Evolutionary conservation across 306 rosid species (phyloP).

Genomic region (Malus asiatica): DNA sequence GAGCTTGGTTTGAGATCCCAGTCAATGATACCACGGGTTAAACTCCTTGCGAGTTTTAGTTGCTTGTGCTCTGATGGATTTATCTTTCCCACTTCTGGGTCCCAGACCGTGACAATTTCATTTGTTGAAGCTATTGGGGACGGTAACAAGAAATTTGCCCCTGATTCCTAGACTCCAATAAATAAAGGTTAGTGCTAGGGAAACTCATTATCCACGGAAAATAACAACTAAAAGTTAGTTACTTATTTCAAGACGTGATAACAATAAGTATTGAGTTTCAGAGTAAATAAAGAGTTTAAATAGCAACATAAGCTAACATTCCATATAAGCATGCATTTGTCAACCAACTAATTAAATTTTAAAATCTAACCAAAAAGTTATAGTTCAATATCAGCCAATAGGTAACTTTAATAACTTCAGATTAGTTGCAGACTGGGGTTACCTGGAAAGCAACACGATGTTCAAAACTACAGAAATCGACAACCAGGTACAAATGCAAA

Average conservation of each 20-base stretch:
- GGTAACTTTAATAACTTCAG: conserved; percentile 4
- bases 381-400: background rate
- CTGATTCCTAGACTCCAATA: conserved; percentile 77
- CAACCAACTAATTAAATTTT: background rate
- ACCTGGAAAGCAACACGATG: conserved; percentile 98
- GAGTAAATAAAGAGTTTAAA: background rate
- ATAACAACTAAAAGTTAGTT: background rate
- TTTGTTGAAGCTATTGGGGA: conserved; percentile 88
- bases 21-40: conserved; percentile 95
- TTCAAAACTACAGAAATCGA: conserved; percentile 86
- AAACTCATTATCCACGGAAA: background rate
- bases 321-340: background rate
- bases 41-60: conserved; percentile 89
- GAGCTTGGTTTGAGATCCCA: conserved; percentile 92
- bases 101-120: conserved; percentile 90
- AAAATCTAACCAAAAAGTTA: background rate
- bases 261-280: background rate
- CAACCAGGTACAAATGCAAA: conserved; percentile 72
- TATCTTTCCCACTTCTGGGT: conserved; percentile 85
- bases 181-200: conserved; percentile 13
- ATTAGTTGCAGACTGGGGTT: conserved; percentile 8
- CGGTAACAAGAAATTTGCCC: conserved; percentile 87
- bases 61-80: conserved; percentile 98
- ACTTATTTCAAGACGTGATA: background rate
- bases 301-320: background rate